Percentiles rank a stretch among this genome's conserved stretches.
Evolutionary conservation across 2,329 filamentous ascomycete genomes (phyloP).

Genomic region (Xylaria sp.): DNA sequence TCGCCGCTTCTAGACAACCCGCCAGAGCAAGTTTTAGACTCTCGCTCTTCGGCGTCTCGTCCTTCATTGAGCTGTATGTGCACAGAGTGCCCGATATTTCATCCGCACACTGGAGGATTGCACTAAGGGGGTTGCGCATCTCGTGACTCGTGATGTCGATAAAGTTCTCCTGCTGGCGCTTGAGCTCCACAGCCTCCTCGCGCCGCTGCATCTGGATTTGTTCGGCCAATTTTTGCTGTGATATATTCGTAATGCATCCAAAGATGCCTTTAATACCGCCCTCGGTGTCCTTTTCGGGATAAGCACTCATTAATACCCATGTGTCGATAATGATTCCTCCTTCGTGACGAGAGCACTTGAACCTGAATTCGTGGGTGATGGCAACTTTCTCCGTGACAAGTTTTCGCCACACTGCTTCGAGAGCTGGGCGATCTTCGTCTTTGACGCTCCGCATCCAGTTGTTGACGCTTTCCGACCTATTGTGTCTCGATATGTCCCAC

Average conservation of each 20-base stretch:
- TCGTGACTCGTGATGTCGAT: conserved; percentile 78
- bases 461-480: conserved; percentile 63
- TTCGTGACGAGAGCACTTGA: conserved; percentile 70
- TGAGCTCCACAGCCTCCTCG: conserved; percentile 81
- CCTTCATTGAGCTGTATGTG: conserved; percentile 46
- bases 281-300: conserved; percentile 69
- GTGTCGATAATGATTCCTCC: conserved; percentile 68
- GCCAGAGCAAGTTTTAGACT: conserved; percentile 51
- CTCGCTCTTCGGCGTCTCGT: conserved; percentile 52
- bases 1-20: conserved; percentile 73
- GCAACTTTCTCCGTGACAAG: conserved; percentile 66
- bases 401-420: conserved; percentile 66
- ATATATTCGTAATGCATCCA: conserved; percentile 84
- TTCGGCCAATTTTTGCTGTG: conserved; percentile 83
- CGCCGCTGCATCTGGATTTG: conserved; percentile 77
- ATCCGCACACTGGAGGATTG: conserved; percentile 77
- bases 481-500: conserved; percentile 73
- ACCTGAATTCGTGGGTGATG: conserved; percentile 75
- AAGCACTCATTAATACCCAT: conserved; percentile 79
- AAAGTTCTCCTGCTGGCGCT: conserved; percentile 73
- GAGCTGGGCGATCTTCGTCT: conserved; percentile 65
- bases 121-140: conserved; percentile 77
- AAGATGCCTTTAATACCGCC: conserved; percentile 76
- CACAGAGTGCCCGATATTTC: conserved; percentile 65
- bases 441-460: conserved; percentile 76